Evolutionary conservation across 2,329 filamentous ascomycete species (phyloP).

Genomic region (Fusarium phyllophilum): DNA sequence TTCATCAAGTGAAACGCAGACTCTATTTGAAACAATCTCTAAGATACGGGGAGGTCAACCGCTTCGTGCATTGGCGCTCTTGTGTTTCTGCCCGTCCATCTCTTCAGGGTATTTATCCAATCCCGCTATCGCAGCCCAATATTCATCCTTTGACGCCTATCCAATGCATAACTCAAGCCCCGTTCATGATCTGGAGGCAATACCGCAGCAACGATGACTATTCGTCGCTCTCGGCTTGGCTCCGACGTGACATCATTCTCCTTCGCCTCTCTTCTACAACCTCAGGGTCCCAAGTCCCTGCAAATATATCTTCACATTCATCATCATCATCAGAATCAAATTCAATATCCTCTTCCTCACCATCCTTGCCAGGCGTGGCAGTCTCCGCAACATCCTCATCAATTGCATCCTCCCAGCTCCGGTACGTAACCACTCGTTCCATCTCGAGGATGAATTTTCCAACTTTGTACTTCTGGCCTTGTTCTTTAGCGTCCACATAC

Average conservation of each 20-base stretch:
- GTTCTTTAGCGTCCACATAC: constrained; percentile 71
- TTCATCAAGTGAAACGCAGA: constrained; percentile 3
- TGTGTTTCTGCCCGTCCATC: constrained; percentile 9
- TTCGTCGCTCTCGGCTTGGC: constrained; percentile 21
- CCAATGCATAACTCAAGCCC: constrained; percentile 15
- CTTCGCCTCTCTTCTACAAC: constrained; percentile 59
- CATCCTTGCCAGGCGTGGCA: constrained; percentile 15
- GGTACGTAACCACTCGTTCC: constrained; percentile 62
- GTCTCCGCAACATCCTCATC: constrained; percentile 13
- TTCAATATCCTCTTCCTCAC: constrained; percentile 50
- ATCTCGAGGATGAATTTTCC: constrained; percentile 76
- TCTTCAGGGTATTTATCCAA: constrained; percentile 35
- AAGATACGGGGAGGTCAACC: neutral
- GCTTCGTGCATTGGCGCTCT: constrained; percentile 1
- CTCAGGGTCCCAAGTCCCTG: constrained; percentile 68
- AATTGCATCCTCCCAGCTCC: constrained; percentile 59
- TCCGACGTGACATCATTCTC: constrained; percentile 49
- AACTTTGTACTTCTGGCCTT: constrained; percentile 72
- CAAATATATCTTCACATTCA: constrained; percentile 73
- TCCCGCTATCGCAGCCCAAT: constrained; percentile 5
- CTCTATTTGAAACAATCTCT: constrained; percentile 11
- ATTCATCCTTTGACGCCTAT: constrained; percentile 36
- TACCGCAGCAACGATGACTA: constrained; percentile 14
- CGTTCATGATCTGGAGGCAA: neutral
- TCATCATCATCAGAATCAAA: constrained; percentile 74